Evolutionary conservation across 208 protist genomes (phyloP), one percentile per base, ranked within the genome.

Genomic region (Strigomonas galati): DNA sequence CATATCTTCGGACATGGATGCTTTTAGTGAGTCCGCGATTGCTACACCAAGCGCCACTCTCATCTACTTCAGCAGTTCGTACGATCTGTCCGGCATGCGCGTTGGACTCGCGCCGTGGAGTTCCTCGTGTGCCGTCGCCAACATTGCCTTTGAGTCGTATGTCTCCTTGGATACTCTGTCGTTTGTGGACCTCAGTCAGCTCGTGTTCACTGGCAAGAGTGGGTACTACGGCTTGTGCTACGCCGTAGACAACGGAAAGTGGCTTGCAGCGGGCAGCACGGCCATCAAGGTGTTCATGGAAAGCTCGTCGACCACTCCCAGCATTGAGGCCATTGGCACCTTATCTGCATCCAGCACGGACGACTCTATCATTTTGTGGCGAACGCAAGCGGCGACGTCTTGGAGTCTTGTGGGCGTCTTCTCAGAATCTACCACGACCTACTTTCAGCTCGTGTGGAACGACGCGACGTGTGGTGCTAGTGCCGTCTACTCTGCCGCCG

Each of bases 361-460:
- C 56, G 69, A 72, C 15, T 28, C 56, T 37, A 78, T 85, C 35
- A 52, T 68, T 6, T 54, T 91, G 14, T 91, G 84, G 75, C 57
- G 82, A 60, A 86, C 85, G 14, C 79, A 87, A 55, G 72, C 71
- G 7, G 24, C 21, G 7, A 73, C 65, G 23, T 64, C 52, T 26
- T 91, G 85, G 85, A 54, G 44, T 1, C 59, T 91, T 21, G 62
- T 82, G 7, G 85, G 85, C 19, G 71, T 55, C 30, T 91, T 91
- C 67, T 62, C 62, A 0, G 44, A 72, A 0, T 49, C 60, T 17
- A 64, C 61, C 14, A n/a, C 58, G 19, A 65, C 82, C 6, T 46
- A 73, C 6, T 67, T 91, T 48, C 65, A 51, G 35, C 81, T 91
- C 17, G 81, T 85, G 0, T 91, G 81, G 81, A 71, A 85, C 58